Evolutionary conservation across 2,329 filamentous ascomycete species (phyloP).

Genomic region (Fonsecaea pedrosoi): DNA sequence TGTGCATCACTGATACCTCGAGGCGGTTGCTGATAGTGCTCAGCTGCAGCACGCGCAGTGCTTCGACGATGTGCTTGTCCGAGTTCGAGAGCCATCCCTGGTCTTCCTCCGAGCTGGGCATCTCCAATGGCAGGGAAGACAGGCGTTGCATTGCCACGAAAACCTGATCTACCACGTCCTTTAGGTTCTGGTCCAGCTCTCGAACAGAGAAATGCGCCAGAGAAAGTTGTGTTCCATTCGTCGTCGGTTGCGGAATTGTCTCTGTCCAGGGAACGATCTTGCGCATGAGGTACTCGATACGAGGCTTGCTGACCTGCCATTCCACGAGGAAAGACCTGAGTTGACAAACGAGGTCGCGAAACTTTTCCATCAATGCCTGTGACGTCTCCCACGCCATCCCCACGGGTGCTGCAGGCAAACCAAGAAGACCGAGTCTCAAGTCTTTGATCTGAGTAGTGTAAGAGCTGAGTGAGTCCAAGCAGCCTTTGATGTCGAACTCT

Average conservation of each 20-base stretch:
- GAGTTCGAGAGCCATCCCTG: conserved; percentile 67
- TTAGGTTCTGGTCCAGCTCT: conserved; percentile 64
- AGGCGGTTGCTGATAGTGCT: conserved; percentile 60
- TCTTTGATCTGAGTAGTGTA: conserved; percentile 60
- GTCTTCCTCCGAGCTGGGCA: conserved; percentile 67
- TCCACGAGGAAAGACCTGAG: conserved; percentile 50
- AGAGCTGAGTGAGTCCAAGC: conserved; percentile 56
- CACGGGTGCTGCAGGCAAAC: conserved; percentile 58
- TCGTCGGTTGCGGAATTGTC: conserved; percentile 39
- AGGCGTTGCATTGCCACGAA: conserved; percentile 80
- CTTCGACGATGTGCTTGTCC: conserved; percentile 59
- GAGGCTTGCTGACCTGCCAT: conserved; percentile 58
- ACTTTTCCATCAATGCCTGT: conserved; percentile 8
- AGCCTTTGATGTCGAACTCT: conserved; percentile 54
- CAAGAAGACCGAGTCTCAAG: conserved; percentile 52
- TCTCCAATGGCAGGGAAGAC: conserved; percentile 60
- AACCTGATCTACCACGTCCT: conserved; percentile 73
- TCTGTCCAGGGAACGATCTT: conserved; percentile 72
- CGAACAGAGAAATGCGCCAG: conserved; percentile 44
- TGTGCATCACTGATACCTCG: conserved; percentile 50
- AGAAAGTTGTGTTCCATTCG: conserved; percentile 26
- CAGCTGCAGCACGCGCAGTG: conserved; percentile 67
- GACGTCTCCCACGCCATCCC: conserved; percentile 48
- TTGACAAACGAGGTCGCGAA: conserved; percentile 28
- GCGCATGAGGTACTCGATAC: conserved; percentile 68